Percentiles rank a stretch among this genome's conserved stretches.
These are phyloP conservation scores for Asterochloris erici DNA, from an alignment of 139 green algal species.

Conservation along the genomic window DNA sequence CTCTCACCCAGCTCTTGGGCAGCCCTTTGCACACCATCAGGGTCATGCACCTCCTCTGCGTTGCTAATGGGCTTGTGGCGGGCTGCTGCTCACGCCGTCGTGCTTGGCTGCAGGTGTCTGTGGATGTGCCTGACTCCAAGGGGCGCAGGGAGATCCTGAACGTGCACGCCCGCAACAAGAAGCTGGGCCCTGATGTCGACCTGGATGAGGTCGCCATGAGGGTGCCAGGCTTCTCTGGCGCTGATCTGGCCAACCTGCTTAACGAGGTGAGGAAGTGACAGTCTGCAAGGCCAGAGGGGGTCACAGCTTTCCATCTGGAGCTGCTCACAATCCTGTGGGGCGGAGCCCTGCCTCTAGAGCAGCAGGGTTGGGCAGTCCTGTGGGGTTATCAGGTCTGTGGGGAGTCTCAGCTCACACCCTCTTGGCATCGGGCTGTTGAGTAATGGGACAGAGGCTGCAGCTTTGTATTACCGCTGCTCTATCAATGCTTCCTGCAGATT, in stretches of 20 bases:
- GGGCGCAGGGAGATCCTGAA: constrained; percentile 92
- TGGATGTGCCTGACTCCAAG: constrained; percentile 96
- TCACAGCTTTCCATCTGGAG: too few species aligned
- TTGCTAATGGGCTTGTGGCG: too few species aligned
- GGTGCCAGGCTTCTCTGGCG: constrained; percentile 82
- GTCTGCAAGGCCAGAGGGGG: too few species aligned
- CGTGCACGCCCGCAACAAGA: constrained; percentile 96
- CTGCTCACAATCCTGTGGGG: too few species aligned
- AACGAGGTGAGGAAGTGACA: constrained; percentile 70
- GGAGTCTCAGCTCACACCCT: too few species aligned
- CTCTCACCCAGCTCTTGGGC: not conserved
- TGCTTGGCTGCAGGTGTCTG: constrained; percentile 65
- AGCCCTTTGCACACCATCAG: not conserved
- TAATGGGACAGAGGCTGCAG: too few species aligned
- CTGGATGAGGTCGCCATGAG: constrained; percentile 92
- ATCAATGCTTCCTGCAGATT: too few species aligned
- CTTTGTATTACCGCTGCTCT: too few species aligned
- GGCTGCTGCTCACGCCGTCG: not conserved
- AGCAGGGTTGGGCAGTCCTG: too few species aligned
- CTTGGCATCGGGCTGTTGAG: too few species aligned
- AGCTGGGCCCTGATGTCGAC: constrained; percentile 90
- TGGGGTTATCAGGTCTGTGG: too few species aligned
- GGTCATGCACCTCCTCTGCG: not conserved
- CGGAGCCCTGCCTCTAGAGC: too few species aligned
- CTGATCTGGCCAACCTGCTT: constrained; percentile 98